A percentile compares a stretch with the other conserved stretches of the same genome.
phyloP scores from a whole-genome alignment of 139 green algal species.

The Volvox reticuliferus region DNA sequence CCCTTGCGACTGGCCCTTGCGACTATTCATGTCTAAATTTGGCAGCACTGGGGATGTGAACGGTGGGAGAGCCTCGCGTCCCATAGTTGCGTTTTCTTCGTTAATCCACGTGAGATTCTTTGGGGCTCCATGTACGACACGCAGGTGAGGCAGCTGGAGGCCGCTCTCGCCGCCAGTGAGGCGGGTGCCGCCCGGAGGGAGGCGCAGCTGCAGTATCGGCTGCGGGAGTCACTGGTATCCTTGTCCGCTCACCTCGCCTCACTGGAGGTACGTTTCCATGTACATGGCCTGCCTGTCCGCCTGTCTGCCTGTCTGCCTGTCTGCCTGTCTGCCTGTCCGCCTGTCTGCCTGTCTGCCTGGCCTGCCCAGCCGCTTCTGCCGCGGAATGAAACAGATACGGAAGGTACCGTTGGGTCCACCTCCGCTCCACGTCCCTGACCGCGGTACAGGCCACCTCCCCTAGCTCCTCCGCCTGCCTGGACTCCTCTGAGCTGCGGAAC shows the following conservation, averaged over 20 bases:
- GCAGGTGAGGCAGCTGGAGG: slow-evolving; percentile 33
- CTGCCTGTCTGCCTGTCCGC: not conserved
- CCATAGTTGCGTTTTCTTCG: no score
- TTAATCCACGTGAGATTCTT: no score
- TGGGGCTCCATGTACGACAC: no score
- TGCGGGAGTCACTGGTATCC: slow-evolving; percentile 40
- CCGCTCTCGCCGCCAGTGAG: slow-evolving; percentile 34
- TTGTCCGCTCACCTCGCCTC: slow-evolving; percentile 33
- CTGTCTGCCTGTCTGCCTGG: no score
- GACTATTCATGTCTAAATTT: no score
- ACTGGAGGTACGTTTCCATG: not conserved
- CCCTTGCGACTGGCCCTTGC: no score
- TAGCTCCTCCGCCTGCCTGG: slow-evolving; percentile 2
- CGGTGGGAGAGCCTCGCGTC: no score
- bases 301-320: not conserved
- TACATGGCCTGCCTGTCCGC: not conserved
- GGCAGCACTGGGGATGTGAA: no score
- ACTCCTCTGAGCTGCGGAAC: slow-evolving; percentile 13
- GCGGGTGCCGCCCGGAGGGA: slow-evolving; percentile 20
- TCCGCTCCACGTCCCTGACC: no score
- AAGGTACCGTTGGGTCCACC: no score
- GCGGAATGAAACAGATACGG: no score
- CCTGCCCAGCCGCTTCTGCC: no score
- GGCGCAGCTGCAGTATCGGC: slow-evolving; percentile 22
- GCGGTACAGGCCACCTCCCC: slow-evolving; percentile 22